Conservation (phyloP, 2,329 filamentous ascomycete genomes). For the Dendrostoma leiphaemia region DNA sequence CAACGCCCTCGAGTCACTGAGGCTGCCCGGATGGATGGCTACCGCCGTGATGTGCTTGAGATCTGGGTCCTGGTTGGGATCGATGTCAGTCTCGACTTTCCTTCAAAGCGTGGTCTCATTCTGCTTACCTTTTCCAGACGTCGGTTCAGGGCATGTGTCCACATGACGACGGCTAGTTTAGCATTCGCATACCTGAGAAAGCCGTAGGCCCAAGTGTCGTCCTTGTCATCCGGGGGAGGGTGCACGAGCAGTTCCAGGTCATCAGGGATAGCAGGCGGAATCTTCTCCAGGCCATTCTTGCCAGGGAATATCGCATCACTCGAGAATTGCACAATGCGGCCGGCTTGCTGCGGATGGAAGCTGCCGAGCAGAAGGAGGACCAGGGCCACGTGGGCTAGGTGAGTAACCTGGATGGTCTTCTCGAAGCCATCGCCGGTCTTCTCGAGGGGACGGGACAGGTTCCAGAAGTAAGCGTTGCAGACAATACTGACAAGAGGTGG, state of each 20-base stretch:
- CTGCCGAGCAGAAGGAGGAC: conserved; percentile 48
- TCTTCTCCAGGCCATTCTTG: conserved; percentile 34
- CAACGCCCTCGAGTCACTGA: conserved; percentile 36
- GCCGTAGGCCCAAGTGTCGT: conserved; percentile 35
- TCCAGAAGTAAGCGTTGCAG: conserved; percentile 40
- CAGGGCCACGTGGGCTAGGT: conserved; percentile 36
- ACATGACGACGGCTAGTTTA: conserved; percentile 38
- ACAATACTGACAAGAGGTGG: conserved; percentile 34
- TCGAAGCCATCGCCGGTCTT: conserved; percentile 36
- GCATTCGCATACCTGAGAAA: conserved; percentile 42
- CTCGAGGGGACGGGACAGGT: conserved; percentile 29
- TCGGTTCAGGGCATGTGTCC: conserved; percentile 38
- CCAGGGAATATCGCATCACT: conserved; percentile 32
- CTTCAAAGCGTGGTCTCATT: background rate
- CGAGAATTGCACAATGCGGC: conserved; percentile 54
- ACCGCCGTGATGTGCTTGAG: conserved; percentile 29
- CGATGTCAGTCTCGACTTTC: too few relatives aligned
- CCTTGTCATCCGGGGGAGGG: conserved; percentile 26
- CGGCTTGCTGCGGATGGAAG: conserved; percentile 62
- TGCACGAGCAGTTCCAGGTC: conserved; percentile 35
- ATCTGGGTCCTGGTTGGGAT: conserved; percentile 24
- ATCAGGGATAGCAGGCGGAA: conserved; percentile 31
- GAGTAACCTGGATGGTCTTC: conserved; percentile 36
- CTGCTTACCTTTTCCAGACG: conserved; percentile 25
- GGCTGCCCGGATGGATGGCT: conserved; percentile 28